Base-by-base conservation (phyloP, 148 eudicot species). In the Suaeda aralocaspica region DNA sequence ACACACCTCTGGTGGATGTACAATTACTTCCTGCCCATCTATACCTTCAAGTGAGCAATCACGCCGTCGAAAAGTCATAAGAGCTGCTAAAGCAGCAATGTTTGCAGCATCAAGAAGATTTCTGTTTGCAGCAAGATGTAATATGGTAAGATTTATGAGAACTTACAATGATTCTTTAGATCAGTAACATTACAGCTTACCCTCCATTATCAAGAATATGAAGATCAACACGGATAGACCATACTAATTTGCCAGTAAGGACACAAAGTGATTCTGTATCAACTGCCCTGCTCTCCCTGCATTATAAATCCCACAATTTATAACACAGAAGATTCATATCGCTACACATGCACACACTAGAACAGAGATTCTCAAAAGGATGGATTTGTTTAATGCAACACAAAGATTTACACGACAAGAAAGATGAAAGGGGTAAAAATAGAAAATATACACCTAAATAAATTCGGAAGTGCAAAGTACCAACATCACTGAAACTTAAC, bases 71-170 rank as follows among this genome's bases (percentile, higher is more conserved):
- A 88, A 94, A 66, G 96, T 90, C 64, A 82, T 79, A 21, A 92
- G 94, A 60, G 98, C 92, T 75, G 88, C 89, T 82, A 92, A 83
- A 68, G 98, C 98, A 76, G 98, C 97, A 79, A 86, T 83, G 80
- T 94, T 94, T 82, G 98, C 97, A 78, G 98, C 95, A 89, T 94
- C 97, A 74, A 91, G 87, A 78, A 94, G 92, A 84, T 94, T 94
- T 68, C 97, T 91, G 79, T 77, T 71, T 52, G 30, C 50, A 61
- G 41, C 70, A 56, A 46, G 28, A 68, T 11, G 21, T 29, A 42
- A 60, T 56, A 55, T 42, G 64, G 10, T 21, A 25, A 25, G 59
- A 28, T 16, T 66, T 57, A 58, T 6, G 30, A 71, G 6, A 22
- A 33, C 45, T 14, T 42, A 50, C 14, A n/a, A 22, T 36, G 34